Base-by-base conservation (phyloP, 345 rosid genomes). In the Syzygium jambos region DNA sequence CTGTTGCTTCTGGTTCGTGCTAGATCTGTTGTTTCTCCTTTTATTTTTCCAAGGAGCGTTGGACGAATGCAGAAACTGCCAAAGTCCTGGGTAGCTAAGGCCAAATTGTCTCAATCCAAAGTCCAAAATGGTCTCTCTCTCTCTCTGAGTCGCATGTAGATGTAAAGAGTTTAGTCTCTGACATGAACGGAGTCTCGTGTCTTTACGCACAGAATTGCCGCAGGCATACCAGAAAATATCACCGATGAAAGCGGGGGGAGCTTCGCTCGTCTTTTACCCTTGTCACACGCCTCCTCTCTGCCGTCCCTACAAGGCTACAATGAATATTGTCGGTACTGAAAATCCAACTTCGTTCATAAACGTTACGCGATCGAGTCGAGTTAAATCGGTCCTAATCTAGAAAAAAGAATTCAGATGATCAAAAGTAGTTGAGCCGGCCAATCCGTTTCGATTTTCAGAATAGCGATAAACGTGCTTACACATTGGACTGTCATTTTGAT, bases 31-130 rank as follows among this genome's bases (percentile, higher is more conserved):
- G 88, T 43, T 43, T 43, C 46, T 43, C 46, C 63, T 25, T 2
- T 86, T 91, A 78, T 52, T 83, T 88, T 55, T 89, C 91, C 90
- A 90, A 91, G 87, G 91, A 91, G 52, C 78, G 84, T 89, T 90
- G 89, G 91, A 91, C 93, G 90, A 91, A 90, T 88, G 89, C 91
- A 87, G 88, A 90, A 92, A 87, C 90, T 73, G 92, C 92, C 94
- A 91, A 94, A 89, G 83, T 65, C 90, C 91, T 51, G 85, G 55
- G 86, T 63, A 78, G 54, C 85, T 90, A 73, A 73, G 49, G 27
- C 27, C 22, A 10, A 73, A 19, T 73, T 4, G 82, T 10, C 23
- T 19, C 49, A 9, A 38, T 38, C 15, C 27, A 19, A 73, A 73
- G 82, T 73, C 49, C 82, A 73, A 73, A 1, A 43, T 43, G 46